Percentiles rank a stretch among this genome's conserved stretches.
Evolutionary conservation across 2,329 filamentous ascomycete genomes (phyloP).

Genomic region (Cladosporium halotolerans): DNA sequence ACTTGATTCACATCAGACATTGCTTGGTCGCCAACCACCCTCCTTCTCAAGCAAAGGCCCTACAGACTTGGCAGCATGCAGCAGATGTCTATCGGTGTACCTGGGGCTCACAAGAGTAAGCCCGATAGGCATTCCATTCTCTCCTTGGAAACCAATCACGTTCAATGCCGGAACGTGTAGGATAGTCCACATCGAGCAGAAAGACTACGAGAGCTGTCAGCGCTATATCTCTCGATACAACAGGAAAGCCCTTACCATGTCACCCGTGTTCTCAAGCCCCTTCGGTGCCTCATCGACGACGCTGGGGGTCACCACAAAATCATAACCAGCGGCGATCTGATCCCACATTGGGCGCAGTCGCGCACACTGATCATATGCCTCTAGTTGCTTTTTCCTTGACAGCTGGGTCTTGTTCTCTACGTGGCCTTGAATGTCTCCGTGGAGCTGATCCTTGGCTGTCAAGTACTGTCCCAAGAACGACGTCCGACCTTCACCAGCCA

Average conservation of each 20-base stretch:
- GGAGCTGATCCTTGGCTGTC: constrained; percentile 42
- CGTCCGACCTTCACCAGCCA: constrained; percentile 47
- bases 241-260: constrained; percentile 36
- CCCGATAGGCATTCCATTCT: constrained; percentile 54
- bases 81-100: constrained; percentile 40
- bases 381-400: constrained; percentile 43
- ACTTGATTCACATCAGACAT: no score
- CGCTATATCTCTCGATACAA: neutral
- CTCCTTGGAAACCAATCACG: constrained; percentile 55
- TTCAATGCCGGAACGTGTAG: constrained; percentile 60
- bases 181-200: constrained; percentile 28
- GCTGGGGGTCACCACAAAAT: constrained; percentile 53
- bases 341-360: constrained; percentile 51
- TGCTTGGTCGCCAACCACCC: constrained; percentile 22
- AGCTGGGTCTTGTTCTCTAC: constrained; percentile 44
- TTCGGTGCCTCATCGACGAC: constrained; percentile 54
- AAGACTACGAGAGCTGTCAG: constrained; percentile 15
- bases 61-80: constrained; percentile 38
- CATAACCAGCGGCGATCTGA: constrained; percentile 46
- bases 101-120: constrained; percentile 46
- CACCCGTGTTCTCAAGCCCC: constrained; percentile 50
- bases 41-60: constrained; percentile 36
- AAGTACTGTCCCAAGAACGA: constrained; percentile 52
- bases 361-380: constrained; percentile 52
- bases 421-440: constrained; percentile 40